Conservation (phyloP, 108 stramenopile genomes). For the Chaetoceros muelleri region DNA sequence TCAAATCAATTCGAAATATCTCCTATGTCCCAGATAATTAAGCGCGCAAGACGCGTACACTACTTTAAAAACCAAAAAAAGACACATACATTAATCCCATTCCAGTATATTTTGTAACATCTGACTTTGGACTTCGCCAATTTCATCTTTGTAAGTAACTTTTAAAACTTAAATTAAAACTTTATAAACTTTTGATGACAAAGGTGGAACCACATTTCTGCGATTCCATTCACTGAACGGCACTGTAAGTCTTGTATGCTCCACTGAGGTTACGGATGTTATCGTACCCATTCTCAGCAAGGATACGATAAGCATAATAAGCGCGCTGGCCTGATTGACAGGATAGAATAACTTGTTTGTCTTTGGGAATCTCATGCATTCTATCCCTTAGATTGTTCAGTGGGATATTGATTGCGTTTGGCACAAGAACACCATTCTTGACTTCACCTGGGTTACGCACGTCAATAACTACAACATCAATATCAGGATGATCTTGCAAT, state of each 20-base stretch:
- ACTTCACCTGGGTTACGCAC: conserved; percentile 46
- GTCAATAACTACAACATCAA: conserved; percentile 32
- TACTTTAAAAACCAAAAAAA: no score
- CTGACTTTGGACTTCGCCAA: no score
- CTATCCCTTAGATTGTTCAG: conserved; percentile 34
- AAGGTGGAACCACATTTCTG: no score
- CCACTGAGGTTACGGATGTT: conserved; percentile 50
- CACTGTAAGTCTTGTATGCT: conserved; percentile 49
- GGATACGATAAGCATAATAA: conserved; percentile 53
- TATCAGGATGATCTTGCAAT: conserved; percentile 15
- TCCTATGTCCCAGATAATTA: no score
- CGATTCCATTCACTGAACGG: no score
- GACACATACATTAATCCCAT: no score
- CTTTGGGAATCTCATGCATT: conserved; percentile 36
- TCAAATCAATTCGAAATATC: no score
- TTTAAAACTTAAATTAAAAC: no score
- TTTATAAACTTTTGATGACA: no score
- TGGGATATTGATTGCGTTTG: conserved; percentile 43
- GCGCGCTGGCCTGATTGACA: conserved; percentile 60
- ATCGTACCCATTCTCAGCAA: conserved; percentile 40
- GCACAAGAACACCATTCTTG: conserved; percentile 26
- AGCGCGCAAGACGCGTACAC: no score
- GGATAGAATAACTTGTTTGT: conserved; percentile 39
- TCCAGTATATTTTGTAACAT: no score
- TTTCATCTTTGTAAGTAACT: no score